These are phyloP conservation scores for Sphenostylis stenocarpa DNA, from an alignment of 306 rosid species.

Conservation along the genomic window DNA sequence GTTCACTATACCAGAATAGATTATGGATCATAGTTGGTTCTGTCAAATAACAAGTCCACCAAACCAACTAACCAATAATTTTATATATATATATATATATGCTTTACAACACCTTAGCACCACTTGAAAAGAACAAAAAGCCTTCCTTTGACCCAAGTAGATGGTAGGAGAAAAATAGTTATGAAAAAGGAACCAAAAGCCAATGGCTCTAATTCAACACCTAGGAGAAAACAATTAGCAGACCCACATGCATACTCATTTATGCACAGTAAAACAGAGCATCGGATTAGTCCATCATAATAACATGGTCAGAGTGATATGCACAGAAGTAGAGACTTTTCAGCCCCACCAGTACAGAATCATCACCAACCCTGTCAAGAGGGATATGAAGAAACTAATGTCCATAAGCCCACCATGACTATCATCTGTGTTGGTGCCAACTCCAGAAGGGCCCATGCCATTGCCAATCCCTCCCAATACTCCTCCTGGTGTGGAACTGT, in stretches of 20 bases:
- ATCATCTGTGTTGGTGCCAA: constrained; percentile 56
- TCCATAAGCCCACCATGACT: constrained; percentile 42
- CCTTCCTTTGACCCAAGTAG: constrained; percentile 28
- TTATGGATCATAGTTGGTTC: too few relatives aligned
- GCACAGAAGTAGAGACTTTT: not conserved
- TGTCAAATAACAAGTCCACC: too few relatives aligned
- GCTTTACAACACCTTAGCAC: constrained; percentile 30
- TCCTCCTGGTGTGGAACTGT: constrained; percentile 45
- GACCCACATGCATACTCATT: not conserved
- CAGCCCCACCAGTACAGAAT: constrained; percentile 46
- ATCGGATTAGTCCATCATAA: constrained; percentile 25
- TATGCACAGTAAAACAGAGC: constrained; percentile 35
- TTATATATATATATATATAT: too few relatives aligned
- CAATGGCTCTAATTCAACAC: constrained; percentile 33
- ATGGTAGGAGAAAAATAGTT: not conserved
- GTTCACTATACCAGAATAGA: too few relatives aligned
- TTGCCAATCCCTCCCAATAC: constrained; percentile 64
- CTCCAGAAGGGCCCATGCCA: constrained; percentile 60
- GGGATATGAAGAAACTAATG: constrained; percentile 22
- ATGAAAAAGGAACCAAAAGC: not conserved
- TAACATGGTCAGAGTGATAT: constrained; percentile 24
- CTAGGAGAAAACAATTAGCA: constrained; percentile 29
- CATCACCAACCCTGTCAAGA: constrained; percentile 45
- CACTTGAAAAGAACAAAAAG: constrained; percentile 36
- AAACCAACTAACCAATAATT: too few relatives aligned